Conservation (phyloP, 2,329 filamentous ascomycete genomes). For the Didymella exigua region DNA sequence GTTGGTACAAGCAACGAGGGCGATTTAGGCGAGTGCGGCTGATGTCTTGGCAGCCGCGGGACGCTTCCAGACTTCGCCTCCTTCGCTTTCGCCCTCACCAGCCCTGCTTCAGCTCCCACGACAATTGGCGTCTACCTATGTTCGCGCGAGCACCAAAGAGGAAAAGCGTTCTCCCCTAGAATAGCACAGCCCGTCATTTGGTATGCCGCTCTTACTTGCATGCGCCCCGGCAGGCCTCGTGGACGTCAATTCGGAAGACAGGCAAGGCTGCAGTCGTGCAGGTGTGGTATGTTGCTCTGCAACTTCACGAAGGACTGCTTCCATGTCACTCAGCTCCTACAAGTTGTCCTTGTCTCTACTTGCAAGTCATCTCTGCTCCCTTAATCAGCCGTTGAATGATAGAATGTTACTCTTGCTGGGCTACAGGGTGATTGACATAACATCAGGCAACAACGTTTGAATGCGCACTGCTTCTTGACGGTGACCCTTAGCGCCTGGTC, state of each 20-base stretch:
- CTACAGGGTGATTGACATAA: too few relatives aligned
- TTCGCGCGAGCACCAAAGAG: not conserved
- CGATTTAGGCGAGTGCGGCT: not conserved
- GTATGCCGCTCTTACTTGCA: not conserved
- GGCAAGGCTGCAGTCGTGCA: not conserved
- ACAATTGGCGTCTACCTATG: too few relatives aligned
- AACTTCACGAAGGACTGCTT: too few relatives aligned
- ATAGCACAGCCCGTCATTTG: not conserved
- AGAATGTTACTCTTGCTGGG: not conserved
- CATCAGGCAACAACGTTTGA: too few relatives aligned
- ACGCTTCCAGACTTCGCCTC: not conserved
- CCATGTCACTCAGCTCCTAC: not conserved
- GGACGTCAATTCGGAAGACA: not conserved
- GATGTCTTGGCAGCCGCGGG: not conserved
- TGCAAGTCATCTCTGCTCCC: not conserved
- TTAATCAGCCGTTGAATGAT: not conserved
- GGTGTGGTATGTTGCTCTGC: not conserved
- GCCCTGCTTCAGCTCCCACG: not conserved
- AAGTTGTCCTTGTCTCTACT: not conserved
- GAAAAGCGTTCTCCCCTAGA: not conserved
- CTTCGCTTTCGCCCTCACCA: not conserved
- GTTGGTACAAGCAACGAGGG: not conserved
- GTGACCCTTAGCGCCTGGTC: too few relatives aligned
- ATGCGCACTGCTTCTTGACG: too few relatives aligned
- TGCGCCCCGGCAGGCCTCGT: not conserved